Percentiles rank a stretch among this genome's conserved stretches.
These are phyloP conservation scores for Melaleuca alternifolia DNA, from an alignment of 345 rosid species.

Conservation along the genomic window DNA sequence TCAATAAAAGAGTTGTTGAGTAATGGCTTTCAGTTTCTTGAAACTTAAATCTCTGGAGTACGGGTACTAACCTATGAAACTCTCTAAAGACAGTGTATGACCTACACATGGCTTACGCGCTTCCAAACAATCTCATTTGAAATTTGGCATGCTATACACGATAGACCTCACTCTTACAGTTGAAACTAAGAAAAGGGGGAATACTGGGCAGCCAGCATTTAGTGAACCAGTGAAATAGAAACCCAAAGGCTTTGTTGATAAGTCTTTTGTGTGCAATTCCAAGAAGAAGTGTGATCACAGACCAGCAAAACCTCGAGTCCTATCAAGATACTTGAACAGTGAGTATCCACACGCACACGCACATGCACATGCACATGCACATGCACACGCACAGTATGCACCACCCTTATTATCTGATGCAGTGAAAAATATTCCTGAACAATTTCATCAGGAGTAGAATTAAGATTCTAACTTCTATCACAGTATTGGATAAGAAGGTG, in stretches of 20 bases:
- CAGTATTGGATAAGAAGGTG: background rate
- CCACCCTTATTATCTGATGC: background rate
- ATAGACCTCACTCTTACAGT: background rate
- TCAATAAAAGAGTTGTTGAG: background rate
- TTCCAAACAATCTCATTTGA: background rate
- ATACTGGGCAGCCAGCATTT: background rate
- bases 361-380: too few species aligned
- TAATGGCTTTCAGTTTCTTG: background rate
- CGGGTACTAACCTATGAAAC: background rate
- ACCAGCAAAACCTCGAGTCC: background rate
- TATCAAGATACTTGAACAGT: background rate
- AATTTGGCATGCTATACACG: background rate
- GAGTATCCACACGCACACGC: background rate
- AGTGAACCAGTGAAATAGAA: background rate
- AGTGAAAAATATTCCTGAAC: background rate
- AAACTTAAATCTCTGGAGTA: background rate
- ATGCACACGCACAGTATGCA: background rate
- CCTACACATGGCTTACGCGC: background rate
- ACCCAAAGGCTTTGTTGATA: background rate
- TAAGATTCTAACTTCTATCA: background rate
- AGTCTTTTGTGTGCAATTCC: background rate
- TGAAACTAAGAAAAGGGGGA: background rate
- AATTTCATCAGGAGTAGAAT: background rate
- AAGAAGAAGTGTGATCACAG: background rate
- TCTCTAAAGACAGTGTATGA: background rate